Conservation (phyloP, 495 filamentous ascomycete genomes). For the Tuber aestivum region DNA sequence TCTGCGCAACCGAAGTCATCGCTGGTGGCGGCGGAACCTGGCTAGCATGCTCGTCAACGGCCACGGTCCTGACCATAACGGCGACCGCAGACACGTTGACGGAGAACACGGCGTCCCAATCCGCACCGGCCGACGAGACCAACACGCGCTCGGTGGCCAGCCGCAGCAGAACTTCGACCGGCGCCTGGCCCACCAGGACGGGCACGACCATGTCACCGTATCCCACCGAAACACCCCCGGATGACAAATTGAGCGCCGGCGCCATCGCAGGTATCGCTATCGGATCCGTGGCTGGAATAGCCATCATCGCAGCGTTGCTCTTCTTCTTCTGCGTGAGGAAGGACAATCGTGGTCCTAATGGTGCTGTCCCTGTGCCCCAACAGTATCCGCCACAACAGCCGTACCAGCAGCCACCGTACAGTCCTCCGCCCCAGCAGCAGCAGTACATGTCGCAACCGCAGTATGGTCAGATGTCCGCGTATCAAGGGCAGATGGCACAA, state of each 20-base stretch:
- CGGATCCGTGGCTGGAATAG: slow-evolving; percentile 11
- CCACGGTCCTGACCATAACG: background rate
- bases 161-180: no score
- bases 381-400: background rate
- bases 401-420: background rate
- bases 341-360: background rate
- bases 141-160: no score
- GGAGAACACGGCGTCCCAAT: background rate
- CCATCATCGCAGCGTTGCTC: slow-evolving; percentile 1
- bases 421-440: slow-evolving; percentile 4
- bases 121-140: background rate
- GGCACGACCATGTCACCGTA: background rate
- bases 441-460: slow-evolving; percentile 4
- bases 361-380: background rate
- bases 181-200: background rate
- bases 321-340: slow-evolving; percentile 17
- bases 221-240: background rate
- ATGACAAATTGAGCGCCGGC: background rate
- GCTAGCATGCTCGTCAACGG: background rate
- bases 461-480: background rate
- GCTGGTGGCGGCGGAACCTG: background rate
- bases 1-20: slow-evolving; percentile 15
- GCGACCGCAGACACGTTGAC: background rate
- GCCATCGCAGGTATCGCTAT: slow-evolving; percentile 18
- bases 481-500: background rate